These are phyloP conservation scores for Vanrija pseudolonga DNA, from an alignment of 1,284 basidiomycete genomes.

Conservation along the genomic window DNA sequence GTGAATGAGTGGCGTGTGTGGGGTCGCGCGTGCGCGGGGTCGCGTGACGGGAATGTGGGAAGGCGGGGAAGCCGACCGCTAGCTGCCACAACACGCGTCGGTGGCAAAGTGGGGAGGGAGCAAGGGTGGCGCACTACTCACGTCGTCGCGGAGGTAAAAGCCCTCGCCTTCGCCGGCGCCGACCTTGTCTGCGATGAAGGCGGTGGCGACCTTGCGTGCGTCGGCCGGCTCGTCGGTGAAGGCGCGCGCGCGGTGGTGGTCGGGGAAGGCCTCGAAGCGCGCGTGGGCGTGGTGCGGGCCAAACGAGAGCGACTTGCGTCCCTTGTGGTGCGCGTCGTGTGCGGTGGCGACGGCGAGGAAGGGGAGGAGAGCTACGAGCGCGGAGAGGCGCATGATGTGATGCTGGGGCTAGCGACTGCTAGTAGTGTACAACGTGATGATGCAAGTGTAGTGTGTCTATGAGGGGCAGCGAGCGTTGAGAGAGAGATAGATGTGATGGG, in stretches of 20 bases:
- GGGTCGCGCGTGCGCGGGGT: neutral
- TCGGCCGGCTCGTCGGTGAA: constrained; percentile 11
- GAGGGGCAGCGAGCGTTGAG: neutral
- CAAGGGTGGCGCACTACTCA: constrained; percentile 38
- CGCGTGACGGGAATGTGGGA: neutral
- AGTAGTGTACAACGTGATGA: neutral
- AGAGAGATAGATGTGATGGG: neutral
- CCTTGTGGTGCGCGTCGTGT: constrained; percentile 4
- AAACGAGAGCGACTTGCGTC: constrained; percentile 73
- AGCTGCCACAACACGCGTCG: neutral
- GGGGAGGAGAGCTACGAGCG: constrained; percentile 46
- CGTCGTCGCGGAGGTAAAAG: constrained; percentile 48
- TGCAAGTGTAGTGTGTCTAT: neutral
- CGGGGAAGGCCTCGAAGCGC: constrained; percentile 59
- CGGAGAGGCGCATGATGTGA: constrained; percentile 40
- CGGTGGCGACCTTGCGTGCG: constrained; percentile 25
- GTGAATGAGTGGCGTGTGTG: no score
- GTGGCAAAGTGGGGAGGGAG: neutral
- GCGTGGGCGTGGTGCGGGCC: constrained; percentile 71
- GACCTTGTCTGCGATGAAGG: constrained; percentile 29
- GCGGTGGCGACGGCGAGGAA: constrained; percentile 23
- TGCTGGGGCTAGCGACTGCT: neutral
- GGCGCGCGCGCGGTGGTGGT: constrained; percentile 12
- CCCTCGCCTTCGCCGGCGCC: constrained; percentile 29
- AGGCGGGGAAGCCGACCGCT: neutral